These are phyloP conservation scores for Aspergillus hiratsukae DNA, from an alignment of 2,329 filamentous ascomycete genomes.

Conservation along the genomic window DNA sequence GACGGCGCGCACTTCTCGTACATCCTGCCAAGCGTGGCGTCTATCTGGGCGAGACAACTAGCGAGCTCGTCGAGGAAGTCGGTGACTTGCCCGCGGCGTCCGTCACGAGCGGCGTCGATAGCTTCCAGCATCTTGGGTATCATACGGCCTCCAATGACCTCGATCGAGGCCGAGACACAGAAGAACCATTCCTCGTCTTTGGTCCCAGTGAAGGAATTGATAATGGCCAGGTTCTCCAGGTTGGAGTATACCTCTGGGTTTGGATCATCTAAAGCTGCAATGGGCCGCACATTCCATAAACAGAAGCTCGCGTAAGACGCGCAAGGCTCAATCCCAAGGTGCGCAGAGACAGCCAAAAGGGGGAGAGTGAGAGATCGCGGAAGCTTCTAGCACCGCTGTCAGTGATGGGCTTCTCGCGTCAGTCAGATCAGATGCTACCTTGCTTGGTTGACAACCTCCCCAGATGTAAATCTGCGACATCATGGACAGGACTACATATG, in stretches of 20 bases:
- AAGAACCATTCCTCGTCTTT: constrained; percentile 47
- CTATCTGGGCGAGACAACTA: constrained; percentile 41
- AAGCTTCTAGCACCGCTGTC: constrained; percentile 10
- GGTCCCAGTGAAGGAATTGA: constrained; percentile 36
- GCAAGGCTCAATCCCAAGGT: constrained; percentile 20
- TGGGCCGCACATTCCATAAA: constrained; percentile 19
- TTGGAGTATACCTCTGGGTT: constrained; percentile 12
- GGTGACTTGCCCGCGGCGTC: constrained; percentile 36
- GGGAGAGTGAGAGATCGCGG: constrained; percentile 22
- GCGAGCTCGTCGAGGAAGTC: constrained; percentile 38
- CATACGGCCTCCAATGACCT: constrained; percentile 43
- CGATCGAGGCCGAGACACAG: constrained; percentile 50
- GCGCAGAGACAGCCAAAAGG: constrained; percentile 19
- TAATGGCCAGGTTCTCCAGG: constrained; percentile 31
- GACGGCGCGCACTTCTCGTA: constrained; percentile 47
- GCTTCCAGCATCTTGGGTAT: constrained; percentile 34
- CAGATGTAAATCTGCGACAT: constrained; percentile 75
- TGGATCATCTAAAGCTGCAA: too few species aligned
- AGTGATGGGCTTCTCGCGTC: too few species aligned
- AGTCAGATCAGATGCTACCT: too few species aligned
- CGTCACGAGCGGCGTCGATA: constrained; percentile 40
- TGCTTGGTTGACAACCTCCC: constrained; percentile 50
- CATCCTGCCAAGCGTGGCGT: constrained; percentile 45
- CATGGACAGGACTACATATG: constrained; percentile 67
- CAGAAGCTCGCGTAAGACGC: constrained; percentile 23